Evolutionary conservation across 83 land plant species (phyloP).

Genomic region (Picea abies): DNA sequence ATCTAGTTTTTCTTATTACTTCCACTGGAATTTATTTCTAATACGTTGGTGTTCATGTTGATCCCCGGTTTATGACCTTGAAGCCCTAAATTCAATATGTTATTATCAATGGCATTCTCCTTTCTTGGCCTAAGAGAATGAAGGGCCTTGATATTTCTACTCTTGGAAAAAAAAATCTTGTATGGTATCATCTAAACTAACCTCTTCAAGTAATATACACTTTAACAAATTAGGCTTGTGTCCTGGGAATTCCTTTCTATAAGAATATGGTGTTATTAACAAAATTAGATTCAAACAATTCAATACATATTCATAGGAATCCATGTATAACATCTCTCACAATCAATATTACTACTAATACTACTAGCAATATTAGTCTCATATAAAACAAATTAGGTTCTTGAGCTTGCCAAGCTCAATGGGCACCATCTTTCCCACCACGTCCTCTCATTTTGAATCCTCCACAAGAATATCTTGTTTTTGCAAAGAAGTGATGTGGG

Average conservation of each 20-base stretch:
- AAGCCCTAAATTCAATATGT: background rate
- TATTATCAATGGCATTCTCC: background rate
- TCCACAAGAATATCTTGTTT: background rate
- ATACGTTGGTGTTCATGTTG: background rate
- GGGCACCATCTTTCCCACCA: slow-evolving; percentile 36
- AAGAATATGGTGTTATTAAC: slow-evolving; percentile 35
- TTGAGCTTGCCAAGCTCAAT: slow-evolving; percentile 69
- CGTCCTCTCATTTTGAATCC: slow-evolving; percentile 2
- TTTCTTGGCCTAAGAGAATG: slow-evolving; percentile 15
- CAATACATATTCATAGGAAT: slow-evolving; percentile 73
- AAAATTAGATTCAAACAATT: slow-evolving; percentile 45
- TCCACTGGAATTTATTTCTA: slow-evolving; percentile 47
- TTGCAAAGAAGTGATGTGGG: background rate
- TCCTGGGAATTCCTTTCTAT: slow-evolving; percentile 37
- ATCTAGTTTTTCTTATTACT: slow-evolving; percentile 43
- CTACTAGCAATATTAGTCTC: slow-evolving; percentile 13
- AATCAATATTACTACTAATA: slow-evolving; percentile 22
- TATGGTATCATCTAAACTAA: background rate
- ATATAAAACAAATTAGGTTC: slow-evolving; percentile 24
- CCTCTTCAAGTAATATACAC: slow-evolving; percentile 26
- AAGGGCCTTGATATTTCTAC: slow-evolving; percentile 45
- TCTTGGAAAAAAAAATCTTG: slow-evolving; percentile 33
- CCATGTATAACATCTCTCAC: slow-evolving; percentile 78
- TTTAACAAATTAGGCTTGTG: slow-evolving; percentile 53
- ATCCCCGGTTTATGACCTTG: slow-evolving; percentile 15